Evolutionary conservation across 225 moss, liverwort and hornwort genomes (phyloP), one percentile per base, ranked within the genome.

Genomic region (Pleurozium schreberi): DNA sequence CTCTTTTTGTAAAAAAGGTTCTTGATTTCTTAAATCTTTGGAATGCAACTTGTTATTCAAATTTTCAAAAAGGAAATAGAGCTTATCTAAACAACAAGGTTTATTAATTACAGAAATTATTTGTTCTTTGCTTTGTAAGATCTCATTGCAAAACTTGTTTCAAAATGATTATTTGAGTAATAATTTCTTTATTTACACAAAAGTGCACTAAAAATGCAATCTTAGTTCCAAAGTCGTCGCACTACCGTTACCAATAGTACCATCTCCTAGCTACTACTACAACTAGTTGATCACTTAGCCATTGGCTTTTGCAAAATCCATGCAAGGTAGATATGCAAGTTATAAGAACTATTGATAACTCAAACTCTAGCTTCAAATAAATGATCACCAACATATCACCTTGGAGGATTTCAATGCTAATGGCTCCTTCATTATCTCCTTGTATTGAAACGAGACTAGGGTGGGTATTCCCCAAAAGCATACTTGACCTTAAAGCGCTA

Each of bases 361-460:
- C 4, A 7, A 69, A 6, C 4, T 23, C 12, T 23, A 12, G n/a
- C 23, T 40, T n/a, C 12, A n/a, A 22, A 30, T 23, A 28, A 45
- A 74, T 43, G 11, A 50, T 87, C 63, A 81, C 40, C 26, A 63
- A 30, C 86, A 92, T 43, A 57, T 12, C 23, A 90, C 80, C 38
- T 57, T n/a, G 7, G 90, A 73, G 18, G 50, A 90, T 11, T 38
- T 63, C 17, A 90, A 34, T 27, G 45, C 31, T 26, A 92, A 47
- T 3, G 76, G 9, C 73, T 92, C 62, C 73, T n/a, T 83, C 57
- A 55, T 83, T 22, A 88, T 86, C 71, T 88, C 86, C 4, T 8
- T 55, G 66, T 90, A 92, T 13, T 47, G 31, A 90, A 92, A 92
- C 1, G 11, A 58, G 49, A 92, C n/a, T n/a, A n/a, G n/a, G n/a